Conservation (phyloP, 1,139 yeast genomes). For the Geotrichum histeridarum region DNA sequence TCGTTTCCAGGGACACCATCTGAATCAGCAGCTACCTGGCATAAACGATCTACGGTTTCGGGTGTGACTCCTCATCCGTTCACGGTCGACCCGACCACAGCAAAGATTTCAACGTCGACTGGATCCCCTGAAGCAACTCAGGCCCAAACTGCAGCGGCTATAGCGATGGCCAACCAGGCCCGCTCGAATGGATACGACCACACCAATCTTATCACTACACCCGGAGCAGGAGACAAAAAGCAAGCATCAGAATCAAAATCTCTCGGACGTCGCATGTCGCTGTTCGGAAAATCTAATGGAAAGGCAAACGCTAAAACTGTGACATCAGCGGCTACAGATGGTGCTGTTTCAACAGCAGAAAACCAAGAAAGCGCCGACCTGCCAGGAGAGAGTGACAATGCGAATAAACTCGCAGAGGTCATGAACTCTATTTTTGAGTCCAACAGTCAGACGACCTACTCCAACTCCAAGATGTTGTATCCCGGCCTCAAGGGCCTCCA, state of each 20-base stretch:
- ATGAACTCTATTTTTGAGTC: slow-evolving; percentile 11
- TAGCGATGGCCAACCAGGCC: not conserved
- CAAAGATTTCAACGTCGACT: slow-evolving; percentile 23
- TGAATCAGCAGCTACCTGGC: slow-evolving; percentile 3
- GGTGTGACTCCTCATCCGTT: slow-evolving; percentile 39
- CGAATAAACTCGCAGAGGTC: slow-evolving; percentile 6
- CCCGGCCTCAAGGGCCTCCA: slow-evolving; percentile 33
- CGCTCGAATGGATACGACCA: slow-evolving; percentile 7
- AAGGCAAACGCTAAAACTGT: not conserved
- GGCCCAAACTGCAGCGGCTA: slow-evolving; percentile 2
- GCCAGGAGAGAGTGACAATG: not conserved
- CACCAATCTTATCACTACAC: not conserved
- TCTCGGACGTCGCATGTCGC: slow-evolving; percentile 23
- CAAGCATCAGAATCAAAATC: slow-evolving; percentile 9
- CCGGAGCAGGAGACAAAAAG: slow-evolving; percentile 2
- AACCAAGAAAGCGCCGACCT: slow-evolving; percentile 8
- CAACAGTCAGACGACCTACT: slow-evolving; percentile 7
- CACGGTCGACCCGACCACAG: slow-evolving; percentile 31
- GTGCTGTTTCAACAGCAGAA: not conserved
- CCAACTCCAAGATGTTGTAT: slow-evolving; percentile 14
- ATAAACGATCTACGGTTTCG: slow-evolving; percentile 26
- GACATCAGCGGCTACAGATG: not conserved
- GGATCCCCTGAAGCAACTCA: slow-evolving; percentile 21
- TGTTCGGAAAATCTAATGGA: slow-evolving; percentile 22
- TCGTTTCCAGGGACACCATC: slow-evolving; percentile 39